Conservation (phyloP, 768 basidiomycete genomes). For the Coprinopsis cinerea region DNA sequence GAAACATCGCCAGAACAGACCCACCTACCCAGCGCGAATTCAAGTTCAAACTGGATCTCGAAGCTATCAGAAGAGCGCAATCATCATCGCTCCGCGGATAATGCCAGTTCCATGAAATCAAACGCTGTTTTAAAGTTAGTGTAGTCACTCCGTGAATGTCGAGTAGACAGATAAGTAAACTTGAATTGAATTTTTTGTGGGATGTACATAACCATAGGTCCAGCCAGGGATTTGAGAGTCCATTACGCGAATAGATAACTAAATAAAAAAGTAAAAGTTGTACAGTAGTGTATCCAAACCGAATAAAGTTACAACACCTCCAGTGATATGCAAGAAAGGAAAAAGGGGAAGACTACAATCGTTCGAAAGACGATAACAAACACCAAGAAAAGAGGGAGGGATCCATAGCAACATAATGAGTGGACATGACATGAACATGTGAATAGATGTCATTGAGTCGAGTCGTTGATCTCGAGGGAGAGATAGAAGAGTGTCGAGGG, state of each 20-base stretch:
- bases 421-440: not conserved
- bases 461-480: not conserved
- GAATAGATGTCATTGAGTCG: not conserved
- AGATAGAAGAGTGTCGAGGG: not conserved
- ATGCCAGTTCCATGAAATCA: not conserved
- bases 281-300: constrained; percentile 9
- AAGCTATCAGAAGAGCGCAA: constrained; percentile 9
- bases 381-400: not conserved
- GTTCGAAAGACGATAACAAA: not conserved
- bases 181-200: not conserved
- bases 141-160: constrained; percentile 1
- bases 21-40: constrained; percentile 44
- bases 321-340: constrained; percentile 13
- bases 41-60: constrained; percentile 36
- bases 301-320: constrained; percentile 7
- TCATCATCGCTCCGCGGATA: not conserved
- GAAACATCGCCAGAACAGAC: constrained; percentile 27
- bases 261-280: constrained; percentile 2
- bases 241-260: constrained; percentile 6
- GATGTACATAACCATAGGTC: no score
- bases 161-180: not conserved
- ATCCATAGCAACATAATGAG: not conserved
- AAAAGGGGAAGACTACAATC: not conserved
- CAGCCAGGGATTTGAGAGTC: constrained; percentile 10
- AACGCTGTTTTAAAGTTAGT: not conserved